phyloP scores from a whole-genome alignment of 805 yeast genomes.

The Kodamaea laetipori region DNA sequence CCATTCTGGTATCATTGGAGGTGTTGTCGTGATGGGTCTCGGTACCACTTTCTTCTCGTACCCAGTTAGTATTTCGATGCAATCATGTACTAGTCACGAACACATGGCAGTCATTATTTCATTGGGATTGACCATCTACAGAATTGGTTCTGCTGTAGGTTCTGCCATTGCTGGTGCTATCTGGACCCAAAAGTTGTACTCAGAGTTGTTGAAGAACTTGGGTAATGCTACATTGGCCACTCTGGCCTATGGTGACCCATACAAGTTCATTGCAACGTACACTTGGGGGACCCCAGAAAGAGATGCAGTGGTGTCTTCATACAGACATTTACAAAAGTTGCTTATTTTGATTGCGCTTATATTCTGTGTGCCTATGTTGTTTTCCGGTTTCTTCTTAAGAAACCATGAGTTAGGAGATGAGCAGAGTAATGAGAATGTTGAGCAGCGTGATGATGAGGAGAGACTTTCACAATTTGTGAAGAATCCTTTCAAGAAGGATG shows the following conservation, averaged over 20 bases:
- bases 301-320: slow-evolving; percentile 10
- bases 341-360: slow-evolving; percentile 11
- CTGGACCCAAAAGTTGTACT: slow-evolving; percentile 20
- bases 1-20: slow-evolving; percentile 23
- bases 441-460: background rate
- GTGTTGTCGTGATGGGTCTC: slow-evolving; percentile 20
- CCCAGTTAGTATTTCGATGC: slow-evolving; percentile 20
- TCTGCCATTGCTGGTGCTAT: slow-evolving; percentile 24
- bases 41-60: slow-evolving; percentile 25
- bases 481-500: background rate
- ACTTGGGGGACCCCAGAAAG: slow-evolving; percentile 16
- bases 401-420: slow-evolving; percentile 14
- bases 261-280: slow-evolving; percentile 11
- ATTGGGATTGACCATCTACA: slow-evolving; percentile 18
- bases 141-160: slow-evolving; percentile 24
- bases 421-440: slow-evolving; percentile 16
- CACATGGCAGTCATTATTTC: slow-evolving; percentile 22
- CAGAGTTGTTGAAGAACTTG: slow-evolving; percentile 53
- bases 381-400: slow-evolving; percentile 15
- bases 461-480: background rate
- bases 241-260: slow-evolving; percentile 14
- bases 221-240: slow-evolving; percentile 12
- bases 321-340: slow-evolving; percentile 15
- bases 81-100: slow-evolving; percentile 20
- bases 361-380: slow-evolving; percentile 17